phyloP scores from a whole-genome alignment of 345 rosid genomes.

The Eutrema japonicum region DNA sequence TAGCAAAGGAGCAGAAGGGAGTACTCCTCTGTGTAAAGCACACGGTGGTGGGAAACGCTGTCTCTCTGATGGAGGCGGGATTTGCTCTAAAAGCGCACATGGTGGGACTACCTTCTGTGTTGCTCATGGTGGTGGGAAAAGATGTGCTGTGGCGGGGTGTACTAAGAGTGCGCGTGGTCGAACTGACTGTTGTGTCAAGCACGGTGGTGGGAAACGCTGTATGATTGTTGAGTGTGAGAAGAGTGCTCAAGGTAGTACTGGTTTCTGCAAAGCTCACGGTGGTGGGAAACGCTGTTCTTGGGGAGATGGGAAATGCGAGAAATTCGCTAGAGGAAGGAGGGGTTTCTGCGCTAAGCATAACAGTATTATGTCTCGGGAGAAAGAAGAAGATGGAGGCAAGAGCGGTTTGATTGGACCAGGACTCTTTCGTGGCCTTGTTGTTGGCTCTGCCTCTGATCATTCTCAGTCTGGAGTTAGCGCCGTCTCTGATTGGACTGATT shows the following conservation, averaged over 20 bases:
- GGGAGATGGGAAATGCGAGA: constrained; percentile 81
- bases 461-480: constrained; percentile 59
- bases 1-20: constrained; percentile 94
- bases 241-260: constrained; percentile 97
- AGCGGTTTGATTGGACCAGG: constrained; percentile 71
- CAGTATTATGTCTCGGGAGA: constrained; percentile 57
- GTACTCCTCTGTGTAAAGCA: constrained; percentile 91
- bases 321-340: constrained; percentile 89
- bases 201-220: constrained; percentile 94
- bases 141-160: constrained; percentile 77
- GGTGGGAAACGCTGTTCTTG: constrained; percentile 89
- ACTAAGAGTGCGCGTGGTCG: constrained; percentile 96
- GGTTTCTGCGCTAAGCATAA: constrained; percentile 90
- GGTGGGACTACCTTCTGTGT: constrained; percentile 94
- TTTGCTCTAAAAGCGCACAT: constrained; percentile 91
- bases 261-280: constrained; percentile 95
- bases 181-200: constrained; percentile 86
- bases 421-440: constrained; percentile 73
- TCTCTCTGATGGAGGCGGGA: constrained; percentile 85
- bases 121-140: constrained; percentile 94
- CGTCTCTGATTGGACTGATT: constrained; percentile 60
- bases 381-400: constrained; percentile 47
- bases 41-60: constrained; percentile 98
- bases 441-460: constrained; percentile 58
- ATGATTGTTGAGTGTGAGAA: constrained; percentile 64